Evolutionary conservation across 2,329 filamentous ascomycete genomes (phyloP), one percentile per base, ranked within the genome.

Genomic region (Arthrobotrys sinensis): DNA sequence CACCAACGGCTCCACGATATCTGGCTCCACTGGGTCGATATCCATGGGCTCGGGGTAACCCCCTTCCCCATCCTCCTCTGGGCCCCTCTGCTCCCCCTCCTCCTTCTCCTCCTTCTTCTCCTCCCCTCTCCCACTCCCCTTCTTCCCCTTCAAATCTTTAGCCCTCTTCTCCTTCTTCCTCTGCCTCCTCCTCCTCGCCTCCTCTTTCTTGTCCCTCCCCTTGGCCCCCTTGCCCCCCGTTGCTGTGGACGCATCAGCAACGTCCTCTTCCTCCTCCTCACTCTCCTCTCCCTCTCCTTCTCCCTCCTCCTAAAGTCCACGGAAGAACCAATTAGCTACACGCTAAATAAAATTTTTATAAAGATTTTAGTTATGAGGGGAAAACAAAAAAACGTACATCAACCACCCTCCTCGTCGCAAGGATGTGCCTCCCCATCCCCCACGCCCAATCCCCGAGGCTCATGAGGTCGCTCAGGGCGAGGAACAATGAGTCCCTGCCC

Each of bases 61-160:
- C n/a, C 48, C 38, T 12, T n/a, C 45, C 24, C 46, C 5, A 10
- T 16, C 21, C 36, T n/a, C 34, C 43, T 6, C 46, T 45, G 3
- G 6, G 40, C 5, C 45, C 19, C 21, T 12, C n/a, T 10, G 2
- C 45, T 48, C 16, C 4, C 21, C 45, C 45, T 16, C 45, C 6
- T 21, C 45, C 16, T 5, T 10, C 3, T 4, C 28, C 24, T 45
- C 32, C 16, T 34, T 19, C 5, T 38, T 1, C 55, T 14, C 55
- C n/a, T 14, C 55, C 12, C 71, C 11, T 36, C 40, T 45, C 48
- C n/a, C 24, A 8, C 19, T 50, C 28, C 19, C 16, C 19, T 62
- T 28, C 32, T 5, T 7, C 28, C 57, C 48, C 55, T 45, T 71
- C 69, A 46, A 19, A 38, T 60, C 12, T 12, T 38, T 38, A 2